These are phyloP conservation scores for Xylariaceae sp. DNA, from an alignment of 2,329 filamentous ascomycete genomes.

Conservation along the genomic window DNA sequence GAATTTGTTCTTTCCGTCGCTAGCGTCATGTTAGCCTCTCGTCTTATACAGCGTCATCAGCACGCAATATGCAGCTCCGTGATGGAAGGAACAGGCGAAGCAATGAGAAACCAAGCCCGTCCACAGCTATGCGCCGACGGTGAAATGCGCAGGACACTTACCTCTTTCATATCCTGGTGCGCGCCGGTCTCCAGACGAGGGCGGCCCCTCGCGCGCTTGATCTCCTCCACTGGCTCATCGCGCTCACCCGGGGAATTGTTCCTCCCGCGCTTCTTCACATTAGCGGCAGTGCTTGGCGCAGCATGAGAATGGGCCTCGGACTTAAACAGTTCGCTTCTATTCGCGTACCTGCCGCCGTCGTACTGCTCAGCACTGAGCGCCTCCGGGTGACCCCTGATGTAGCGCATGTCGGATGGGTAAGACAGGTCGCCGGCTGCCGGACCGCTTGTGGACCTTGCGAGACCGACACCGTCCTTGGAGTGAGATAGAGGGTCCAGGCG, in stretches of 20 bases:
- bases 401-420: slow-evolving; percentile 24
- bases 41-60: not conserved
- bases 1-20: slow-evolving; percentile 82
- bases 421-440: slow-evolving; percentile 6
- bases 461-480: slow-evolving; percentile 2
- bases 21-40: slow-evolving; percentile 32
- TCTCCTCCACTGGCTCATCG: slow-evolving; percentile 41
- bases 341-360: slow-evolving; percentile 32
- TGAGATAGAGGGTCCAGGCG: slow-evolving; percentile 6
- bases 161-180: slow-evolving; percentile 63
- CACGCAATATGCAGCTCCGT: no score
- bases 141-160: slow-evolving; percentile 9
- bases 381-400: slow-evolving; percentile 35
- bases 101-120: no score
- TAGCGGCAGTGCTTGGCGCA: slow-evolving; percentile 9
- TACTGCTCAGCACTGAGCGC: slow-evolving; percentile 46
- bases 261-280: slow-evolving; percentile 33
- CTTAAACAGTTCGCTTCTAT: slow-evolving; percentile 20
- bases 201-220: slow-evolving; percentile 63
- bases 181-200: slow-evolving; percentile 72
- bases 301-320: slow-evolving; percentile 18
- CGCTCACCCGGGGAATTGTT: slow-evolving; percentile 29
- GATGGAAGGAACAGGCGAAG: not conserved
- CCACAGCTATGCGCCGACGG: not conserved
- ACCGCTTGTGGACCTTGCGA: slow-evolving; percentile 3